Base-by-base conservation (phyloP, 2,329 filamentous ascomycete genomes). In the Aspergillus pseudoglaucus region DNA sequence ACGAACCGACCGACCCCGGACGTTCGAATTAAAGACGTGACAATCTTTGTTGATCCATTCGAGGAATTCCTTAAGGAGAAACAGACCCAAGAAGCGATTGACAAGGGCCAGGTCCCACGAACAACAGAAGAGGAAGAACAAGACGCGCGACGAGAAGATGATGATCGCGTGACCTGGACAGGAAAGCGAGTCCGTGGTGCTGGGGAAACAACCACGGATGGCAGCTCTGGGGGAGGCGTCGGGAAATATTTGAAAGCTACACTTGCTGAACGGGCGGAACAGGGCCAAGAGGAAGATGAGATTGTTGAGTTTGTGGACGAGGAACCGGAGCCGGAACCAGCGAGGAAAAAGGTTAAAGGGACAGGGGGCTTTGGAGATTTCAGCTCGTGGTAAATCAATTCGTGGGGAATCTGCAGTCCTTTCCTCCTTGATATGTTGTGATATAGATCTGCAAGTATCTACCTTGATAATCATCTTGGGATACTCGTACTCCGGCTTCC, bases 91-190 rank as follows among this genome's bases (percentile, higher is more conserved):
- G 85, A 89, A 53, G 72, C 72, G 40, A 69, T 69, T 6, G 79
- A 79, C 33, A 75, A 62, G 32, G 52, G 50, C 2, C 55, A 59
- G n/a, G 51, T 42, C 17, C 42, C 42, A 6, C 56, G 53, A 38
- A 51, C 51, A 12, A 52, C 44, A 42, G 59, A 61, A 42, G 59
- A 62, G 41, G 55, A 61, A 23, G 59, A 65, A 9, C 57, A 64
- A 45, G 48, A 48, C 12, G 47, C 52, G 42, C 59, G 53, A 38
- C 54, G 77, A 48, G 72, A 79, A 1, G 91, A 94, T 46, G 91
- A 96, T 61, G 90, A 97, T 60, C 82, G 81, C 64, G 85, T 88
- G 2, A 98, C 93, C 3, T 98, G 93, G 93, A 97, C 93, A 3
- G 93, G 93, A 3, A 98, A 97, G 72, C 77, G 90, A 37, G 82